Percentiles rank a stretch among this genome's conserved stretches.
Conservation (phyloP, 2,329 filamentous ascomycete species). For the Metarhizium guizhouense region DNA sequence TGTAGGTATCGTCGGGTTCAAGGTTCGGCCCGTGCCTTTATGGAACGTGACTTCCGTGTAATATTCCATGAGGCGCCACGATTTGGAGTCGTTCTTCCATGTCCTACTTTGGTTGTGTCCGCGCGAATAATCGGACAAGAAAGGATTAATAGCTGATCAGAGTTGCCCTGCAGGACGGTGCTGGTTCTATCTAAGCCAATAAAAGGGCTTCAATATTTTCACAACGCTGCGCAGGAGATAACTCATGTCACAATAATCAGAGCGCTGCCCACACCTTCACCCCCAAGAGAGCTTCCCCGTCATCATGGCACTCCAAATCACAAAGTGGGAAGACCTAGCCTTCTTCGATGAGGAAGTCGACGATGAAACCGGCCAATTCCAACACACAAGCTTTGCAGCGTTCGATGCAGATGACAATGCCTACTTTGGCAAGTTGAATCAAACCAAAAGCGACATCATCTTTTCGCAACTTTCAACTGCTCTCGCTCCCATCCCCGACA, state of each 20-base stretch:
- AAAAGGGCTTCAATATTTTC: too few relatives aligned
- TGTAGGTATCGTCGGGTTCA: too few relatives aligned
- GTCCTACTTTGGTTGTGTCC: not conserved
- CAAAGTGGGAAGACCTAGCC: slow-evolving; percentile 1
- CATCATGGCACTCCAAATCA: not conserved
- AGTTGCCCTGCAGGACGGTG: too few relatives aligned
- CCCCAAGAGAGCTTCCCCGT: slow-evolving; percentile 3
- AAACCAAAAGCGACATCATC: not conserved
- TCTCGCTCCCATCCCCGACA: not conserved
- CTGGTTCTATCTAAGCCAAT: too few relatives aligned
- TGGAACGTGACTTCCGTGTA: too few relatives aligned
- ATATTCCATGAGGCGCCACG: not conserved
- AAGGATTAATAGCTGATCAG: not conserved
- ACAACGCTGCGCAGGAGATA: not conserved
- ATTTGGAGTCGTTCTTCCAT: not conserved
- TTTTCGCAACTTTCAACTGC: not conserved
- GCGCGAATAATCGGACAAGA: not conserved
- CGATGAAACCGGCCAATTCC: not conserved
- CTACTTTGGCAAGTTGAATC: slow-evolving; percentile 1
- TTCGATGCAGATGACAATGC: slow-evolving; percentile 1
- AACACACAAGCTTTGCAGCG: slow-evolving; percentile 2
- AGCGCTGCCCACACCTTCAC: not conserved
- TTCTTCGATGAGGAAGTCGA: not conserved
- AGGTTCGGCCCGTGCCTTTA: too few relatives aligned
- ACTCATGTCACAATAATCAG: not conserved